These are phyloP conservation scores for Sphagnurus paluster DNA, from an alignment of 1,284 basidiomycete species.

Conservation along the genomic window DNA sequence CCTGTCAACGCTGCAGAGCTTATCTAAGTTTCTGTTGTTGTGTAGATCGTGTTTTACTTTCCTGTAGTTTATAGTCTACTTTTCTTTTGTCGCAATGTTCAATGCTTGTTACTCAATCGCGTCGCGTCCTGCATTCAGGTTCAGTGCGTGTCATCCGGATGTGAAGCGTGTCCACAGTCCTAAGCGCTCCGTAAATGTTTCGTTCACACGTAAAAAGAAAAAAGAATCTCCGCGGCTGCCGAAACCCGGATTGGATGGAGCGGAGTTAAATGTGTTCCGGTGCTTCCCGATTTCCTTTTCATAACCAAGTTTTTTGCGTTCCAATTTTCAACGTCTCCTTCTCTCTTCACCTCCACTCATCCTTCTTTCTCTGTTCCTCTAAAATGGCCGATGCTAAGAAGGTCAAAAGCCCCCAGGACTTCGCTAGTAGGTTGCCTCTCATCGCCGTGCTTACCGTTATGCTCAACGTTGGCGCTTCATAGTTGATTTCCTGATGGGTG, in stretches of 20 bases:
- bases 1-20: conserved; percentile 89
- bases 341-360: conserved; percentile 37
- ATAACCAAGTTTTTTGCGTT: conserved; percentile 43
- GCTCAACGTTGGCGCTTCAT: conserved; percentile 23
- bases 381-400: conserved; percentile 80
- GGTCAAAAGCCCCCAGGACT: conserved; percentile 79
- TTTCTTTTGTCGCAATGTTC: neutral
- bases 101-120: too few relatives aligned
- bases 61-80: conserved; percentile 22
- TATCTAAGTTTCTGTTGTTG: conserved; percentile 46
- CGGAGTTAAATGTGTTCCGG: conserved; percentile 44
- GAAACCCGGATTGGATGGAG: conserved; percentile 21
- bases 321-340: conserved; percentile 27
- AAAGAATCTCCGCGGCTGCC: conserved; percentile 9
- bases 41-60: conserved; percentile 19
- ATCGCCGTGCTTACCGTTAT: conserved; percentile 4
- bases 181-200: too few relatives aligned
- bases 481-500: conserved; percentile 93
- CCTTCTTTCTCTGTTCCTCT: conserved; percentile 36
- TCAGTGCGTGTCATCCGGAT: too few relatives aligned
- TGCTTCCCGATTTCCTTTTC: conserved; percentile 45
- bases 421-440: conserved; percentile 56
- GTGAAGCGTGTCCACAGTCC: too few relatives aligned
- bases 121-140: too few relatives aligned
- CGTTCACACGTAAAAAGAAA: too few relatives aligned